Evolutionary conservation across 768 basidiomycete species (phyloP), one percentile per base, ranked within the genome.

Genomic region (Boletus bicolor): DNA sequence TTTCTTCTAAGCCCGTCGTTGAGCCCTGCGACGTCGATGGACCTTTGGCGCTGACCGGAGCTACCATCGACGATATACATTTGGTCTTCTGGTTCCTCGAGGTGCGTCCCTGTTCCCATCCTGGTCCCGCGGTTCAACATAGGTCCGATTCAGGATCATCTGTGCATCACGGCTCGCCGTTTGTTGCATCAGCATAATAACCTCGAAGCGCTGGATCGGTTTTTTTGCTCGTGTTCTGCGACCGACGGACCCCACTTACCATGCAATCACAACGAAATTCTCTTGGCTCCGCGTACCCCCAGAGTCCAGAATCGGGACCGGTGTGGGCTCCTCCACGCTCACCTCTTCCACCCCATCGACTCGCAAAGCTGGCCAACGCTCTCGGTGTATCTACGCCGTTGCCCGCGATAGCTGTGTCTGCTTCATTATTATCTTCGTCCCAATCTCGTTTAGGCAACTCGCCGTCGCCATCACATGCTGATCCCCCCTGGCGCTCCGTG

Each of bases 361-460:
- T 93, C 10, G 91, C 89, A 36, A 89, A 87, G 61, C 77, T 93
- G 24, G 91, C 90, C 15, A 93, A 93, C 66, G 91, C 91, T 4
- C 83, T 93, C 43, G 91, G 91, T 44, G 84, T 93, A 37, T 78
- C 87, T 4, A 85, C 84, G 0, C 91, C 91, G 0, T 68, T 88
- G 49, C 90, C 90, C 6, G 77, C 79, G 30, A 73, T 76, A 49
- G 72, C 65, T 48, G 44, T 53, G 44, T 58, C 61, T 42, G 10
- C 56, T 44, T 26, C 63, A 30, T 51, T 54, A 39, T 37, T 58
- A 14, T 64, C 61, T 7, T 53, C 51, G 8, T 47, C 63, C 3
- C 50, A 52, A 2, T 8, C 55, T 35, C 58, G 47, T 59, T 48
- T 55, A 46, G 62, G 61, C 36, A 60, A 39, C 17, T 58, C 61